Percentiles rank a stretch among this genome's conserved stretches.
These are phyloP conservation scores for Angomonas ambiguus DNA, from an alignment of 208 protist genomes.

Conservation along the genomic window DNA sequence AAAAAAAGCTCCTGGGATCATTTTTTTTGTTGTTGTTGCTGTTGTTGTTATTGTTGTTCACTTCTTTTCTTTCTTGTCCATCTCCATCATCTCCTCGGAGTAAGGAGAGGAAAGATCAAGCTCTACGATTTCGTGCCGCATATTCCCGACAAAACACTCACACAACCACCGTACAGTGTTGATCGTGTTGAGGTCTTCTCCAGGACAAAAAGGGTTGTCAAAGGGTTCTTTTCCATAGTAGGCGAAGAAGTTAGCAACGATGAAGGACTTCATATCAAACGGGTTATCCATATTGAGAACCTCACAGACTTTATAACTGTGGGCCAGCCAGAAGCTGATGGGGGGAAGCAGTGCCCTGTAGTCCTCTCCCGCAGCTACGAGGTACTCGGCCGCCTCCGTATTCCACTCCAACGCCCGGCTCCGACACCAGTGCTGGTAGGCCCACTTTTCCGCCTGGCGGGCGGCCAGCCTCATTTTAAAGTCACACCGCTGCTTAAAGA, in stretches of 20 bases:
- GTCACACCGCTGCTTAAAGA: conserved; percentile 50
- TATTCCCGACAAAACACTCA: conserved; percentile 10
- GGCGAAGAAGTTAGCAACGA: conserved; percentile 50
- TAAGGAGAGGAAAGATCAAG: background rate
- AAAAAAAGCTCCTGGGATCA: background rate
- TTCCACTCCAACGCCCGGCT: conserved; percentile 11
- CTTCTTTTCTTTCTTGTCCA: background rate
- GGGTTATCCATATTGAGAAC: no score
- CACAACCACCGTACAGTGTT: conserved; percentile 45
- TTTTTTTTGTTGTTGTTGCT: background rate
- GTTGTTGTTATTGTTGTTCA: background rate
- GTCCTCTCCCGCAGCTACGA: conserved; percentile 16
- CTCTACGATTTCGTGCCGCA: background rate
- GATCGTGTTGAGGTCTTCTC: conserved; percentile 85
- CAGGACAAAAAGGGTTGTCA: conserved; percentile 79
- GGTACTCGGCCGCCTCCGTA: conserved; percentile 16
- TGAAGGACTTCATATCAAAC: conserved; percentile 26
- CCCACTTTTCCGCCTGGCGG: conserved; percentile 53
- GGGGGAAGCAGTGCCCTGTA: conserved; percentile 45
- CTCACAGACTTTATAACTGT: no score
- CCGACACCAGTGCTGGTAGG: conserved; percentile 32
- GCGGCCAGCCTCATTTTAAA: conserved; percentile 50
- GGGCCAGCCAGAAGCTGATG: conserved; percentile 73
- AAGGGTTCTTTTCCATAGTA: conserved; percentile 74
- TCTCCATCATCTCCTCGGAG: background rate